phyloP scores from a whole-genome alignment of 129 eudicot genomes.

The Saposhnikovia divaricata region DNA sequence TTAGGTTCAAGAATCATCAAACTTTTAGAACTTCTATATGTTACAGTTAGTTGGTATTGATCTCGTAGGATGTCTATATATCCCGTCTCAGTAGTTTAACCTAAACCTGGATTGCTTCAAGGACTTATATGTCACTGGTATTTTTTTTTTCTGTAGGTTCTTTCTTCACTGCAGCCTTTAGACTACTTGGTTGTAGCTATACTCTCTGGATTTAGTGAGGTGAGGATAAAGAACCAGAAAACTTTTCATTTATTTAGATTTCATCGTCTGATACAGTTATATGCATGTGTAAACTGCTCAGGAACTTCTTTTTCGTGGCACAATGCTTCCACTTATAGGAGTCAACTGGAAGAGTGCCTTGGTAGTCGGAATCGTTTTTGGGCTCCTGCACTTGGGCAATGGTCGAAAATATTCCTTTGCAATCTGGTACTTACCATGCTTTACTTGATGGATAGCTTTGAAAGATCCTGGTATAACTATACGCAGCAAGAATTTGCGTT shows the following conservation, averaged over 20 bases:
- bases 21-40: background rate
- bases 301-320: constrained; percentile 92
- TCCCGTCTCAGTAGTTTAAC: background rate
- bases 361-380: constrained; percentile 66
- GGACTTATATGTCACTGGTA: background rate
- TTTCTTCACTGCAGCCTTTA: constrained; percentile 60
- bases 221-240: constrained; percentile 19
- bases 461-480: background rate
- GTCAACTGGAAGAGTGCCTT: constrained; percentile 45
- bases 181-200: constrained; percentile 76
- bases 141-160: constrained; percentile 39
- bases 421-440: constrained; percentile 41
- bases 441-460: background rate
- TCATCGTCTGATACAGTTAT: background rate
- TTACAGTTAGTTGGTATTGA: background rate
- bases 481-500: background rate
- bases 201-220: constrained; percentile 89
- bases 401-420: constrained; percentile 88
- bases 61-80: background rate
- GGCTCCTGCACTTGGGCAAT: constrained; percentile 83
- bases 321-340: constrained; percentile 74
- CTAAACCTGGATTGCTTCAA: background rate
- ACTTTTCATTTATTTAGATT: too few relatives aligned
- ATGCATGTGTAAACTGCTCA: constrained; percentile 14
- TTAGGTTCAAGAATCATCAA: background rate